Evolutionary conservation across 495 filamentous ascomycete genomes (phyloP), one percentile per base, ranked within the genome.

Genomic region (Aspergillus taichungensis): DNA sequence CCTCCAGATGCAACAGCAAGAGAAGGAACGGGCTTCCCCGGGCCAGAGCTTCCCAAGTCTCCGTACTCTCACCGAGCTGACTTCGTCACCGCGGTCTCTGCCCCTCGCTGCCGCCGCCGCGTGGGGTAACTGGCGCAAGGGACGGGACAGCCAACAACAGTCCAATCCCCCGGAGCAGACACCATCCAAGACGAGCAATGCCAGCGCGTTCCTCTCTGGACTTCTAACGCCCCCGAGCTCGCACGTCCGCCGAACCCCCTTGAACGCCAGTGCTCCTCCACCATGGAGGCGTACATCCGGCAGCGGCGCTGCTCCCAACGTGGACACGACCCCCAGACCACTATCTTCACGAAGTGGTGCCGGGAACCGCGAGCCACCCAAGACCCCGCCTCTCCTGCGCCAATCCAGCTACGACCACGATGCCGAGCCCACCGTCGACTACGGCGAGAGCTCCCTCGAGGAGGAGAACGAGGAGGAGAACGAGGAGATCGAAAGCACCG

Each of bases 1-100:
- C 54, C 74, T 98, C 12, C 86, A 97, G 61, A 98, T 98, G 92
- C 89, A 97, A 56, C 86, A 87, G 61, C 88, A 95, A 57, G 92
- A 94, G 60, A 84, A 84, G 13, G 94, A 97, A 56, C 72, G 85
- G 43, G 76, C 84, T 5, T 52, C 69, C 37, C 57, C 63, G 18
- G 71, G 72, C 10, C 67, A 73, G 34, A 45, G 58, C 11, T 73
- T 77, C 41, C 68, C 76, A 14, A 72, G 68, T 2, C 61, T 85
- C 5, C 68, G 75, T 10, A 75, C 69, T 13, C 64, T 83, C n/a
- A 71, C 77, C 8, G 76, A 73, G 42, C 67, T 88, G 24, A 78
- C 84, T 34, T 80, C 87, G 10, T 84, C 87, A 2, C 84, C 88
- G 3, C 85, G 88, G 37, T 79, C 84, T 13, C 80, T 88, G 30